These are phyloP conservation scores for Sophora flavescens DNA, from an alignment of 306 rosid genomes.

Conservation along the genomic window DNA sequence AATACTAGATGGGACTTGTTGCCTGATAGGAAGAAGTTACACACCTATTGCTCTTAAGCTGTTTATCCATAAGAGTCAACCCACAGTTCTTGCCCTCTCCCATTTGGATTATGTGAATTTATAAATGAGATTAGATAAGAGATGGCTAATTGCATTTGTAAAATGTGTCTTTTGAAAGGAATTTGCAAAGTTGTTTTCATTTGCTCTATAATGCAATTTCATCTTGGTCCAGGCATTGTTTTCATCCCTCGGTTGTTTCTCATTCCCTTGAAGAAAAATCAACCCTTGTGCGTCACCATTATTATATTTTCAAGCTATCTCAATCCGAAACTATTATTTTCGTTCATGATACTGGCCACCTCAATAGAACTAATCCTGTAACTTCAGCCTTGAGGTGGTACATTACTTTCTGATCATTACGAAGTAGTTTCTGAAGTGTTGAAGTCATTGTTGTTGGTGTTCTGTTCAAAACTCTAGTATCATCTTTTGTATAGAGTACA, in stretches of 20 bases:
- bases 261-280: slow-evolving; percentile 21
- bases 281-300: neutral
- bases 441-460: slow-evolving; percentile 32
- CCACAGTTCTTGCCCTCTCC: slow-evolving; percentile 42
- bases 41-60: slow-evolving; percentile 43
- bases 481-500: slow-evolving; percentile 7
- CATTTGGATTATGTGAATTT: slow-evolving; percentile 35
- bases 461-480: slow-evolving; percentile 5
- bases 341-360: slow-evolving; percentile 29
- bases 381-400: slow-evolving; percentile 39
- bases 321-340: slow-evolving; percentile 25
- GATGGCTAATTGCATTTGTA: slow-evolving; percentile 35
- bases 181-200: slow-evolving; percentile 19
- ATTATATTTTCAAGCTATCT: slow-evolving; percentile 1
- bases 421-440: slow-evolving; percentile 42
- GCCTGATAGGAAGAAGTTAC: slow-evolving; percentile 38
- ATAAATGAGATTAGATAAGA: slow-evolving; percentile 9
- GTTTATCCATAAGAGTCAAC: slow-evolving; percentile 44
- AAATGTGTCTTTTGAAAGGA: slow-evolving; percentile 34
- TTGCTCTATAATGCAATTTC: slow-evolving; percentile 43
- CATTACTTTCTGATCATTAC: slow-evolving; percentile 26
- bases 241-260: slow-evolving; percentile 36
- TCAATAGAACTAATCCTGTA: slow-evolving; percentile 33
- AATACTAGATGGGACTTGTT: slow-evolving; percentile 37
- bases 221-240: slow-evolving; percentile 43